Base-by-base conservation (phyloP, 1,284 basidiomycete species). In the Meira nashicola region DNA sequence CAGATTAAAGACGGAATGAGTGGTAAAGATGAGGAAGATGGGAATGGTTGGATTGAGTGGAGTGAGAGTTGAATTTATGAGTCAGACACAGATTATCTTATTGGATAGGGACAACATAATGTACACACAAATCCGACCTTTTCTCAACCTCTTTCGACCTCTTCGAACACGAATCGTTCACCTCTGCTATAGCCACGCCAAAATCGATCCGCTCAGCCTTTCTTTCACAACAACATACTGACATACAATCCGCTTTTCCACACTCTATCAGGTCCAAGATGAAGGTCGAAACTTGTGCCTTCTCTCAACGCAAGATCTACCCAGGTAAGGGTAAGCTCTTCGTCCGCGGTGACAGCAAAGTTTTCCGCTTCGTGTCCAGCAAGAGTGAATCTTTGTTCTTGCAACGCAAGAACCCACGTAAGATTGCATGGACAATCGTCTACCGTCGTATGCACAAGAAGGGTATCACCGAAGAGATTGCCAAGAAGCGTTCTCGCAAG, bases 401-500 rank as follows among this genome's bases (percentile, higher is more conserved):
- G 65, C 95, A 98, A 83, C 90, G 94, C 84, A 98, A 98, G 85
- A 98, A 98, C 86, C 94, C 95, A 58, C 90, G 94, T 80, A 97
- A 98, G 87, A 92, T 98, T 82, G 89, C 94, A 70, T 98, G 94
- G 95, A 98, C 94, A 62, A 84, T 86, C 78, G 87, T 92, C 63
- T 98, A 90, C 87, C 89, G 94, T 75, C 89, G 92, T 77, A 92
- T 96, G 88, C 95, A 98, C 87, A 96, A 95, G 87, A 98, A 98
- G 89, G 94, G 93, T 81, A 86, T 98, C 80, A 92, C 92, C 57
- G 94, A 98, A 84, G 94, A 98, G 65, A 88, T 93, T 58, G 90
- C 92, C 79, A 98, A 97, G 92, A 96, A 95, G 85, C 89, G 93
- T 74, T 90, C 90, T 61, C 89, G 93, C 82, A 88, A 89, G 82